Conservation (phyloP, 257 asterid species). For the Jasminum sambac region DNA sequence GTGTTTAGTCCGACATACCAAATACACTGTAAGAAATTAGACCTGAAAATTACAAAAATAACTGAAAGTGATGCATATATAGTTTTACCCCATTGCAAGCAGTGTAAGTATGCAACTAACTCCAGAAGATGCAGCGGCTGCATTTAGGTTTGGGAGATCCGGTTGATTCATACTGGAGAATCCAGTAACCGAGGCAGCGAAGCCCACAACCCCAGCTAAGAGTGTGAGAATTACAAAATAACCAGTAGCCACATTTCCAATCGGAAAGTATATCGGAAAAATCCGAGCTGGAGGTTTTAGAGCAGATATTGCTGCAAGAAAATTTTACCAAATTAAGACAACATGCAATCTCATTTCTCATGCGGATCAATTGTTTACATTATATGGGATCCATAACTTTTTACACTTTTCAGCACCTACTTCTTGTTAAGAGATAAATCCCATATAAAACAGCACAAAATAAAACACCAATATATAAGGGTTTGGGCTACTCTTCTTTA, state of each 20-base stretch:
- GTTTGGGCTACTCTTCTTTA: too few relatives aligned
- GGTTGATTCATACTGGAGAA: constrained; percentile 50
- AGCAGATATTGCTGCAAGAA: constrained; percentile 68
- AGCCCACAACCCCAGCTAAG: constrained; percentile 82
- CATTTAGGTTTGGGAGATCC: constrained; percentile 58
- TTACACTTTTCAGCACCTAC: neutral
- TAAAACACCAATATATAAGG: too few relatives aligned
- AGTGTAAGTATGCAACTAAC: constrained; percentile 65
- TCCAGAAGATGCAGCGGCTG: constrained; percentile 81
- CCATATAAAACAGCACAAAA: too few relatives aligned
- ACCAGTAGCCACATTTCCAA: constrained; percentile 92
- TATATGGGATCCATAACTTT: too few relatives aligned
- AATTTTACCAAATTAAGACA: neutral
- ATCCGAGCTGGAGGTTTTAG: constrained; percentile 54
- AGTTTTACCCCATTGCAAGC: constrained; percentile 86
- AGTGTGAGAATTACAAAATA: constrained; percentile 70
- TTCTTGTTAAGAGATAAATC: too few relatives aligned
- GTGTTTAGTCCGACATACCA: too few relatives aligned
- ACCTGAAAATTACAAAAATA: neutral
- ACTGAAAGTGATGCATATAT: neutral
- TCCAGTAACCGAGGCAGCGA: constrained; percentile 63
- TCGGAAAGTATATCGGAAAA: constrained; percentile 78
- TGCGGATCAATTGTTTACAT: neutral
- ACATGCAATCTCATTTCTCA: too few relatives aligned
- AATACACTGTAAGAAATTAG: neutral